These are phyloP conservation scores for Daldinia caldariorum DNA, from an alignment of 495 filamentous ascomycete species.

Conservation along the genomic window DNA sequence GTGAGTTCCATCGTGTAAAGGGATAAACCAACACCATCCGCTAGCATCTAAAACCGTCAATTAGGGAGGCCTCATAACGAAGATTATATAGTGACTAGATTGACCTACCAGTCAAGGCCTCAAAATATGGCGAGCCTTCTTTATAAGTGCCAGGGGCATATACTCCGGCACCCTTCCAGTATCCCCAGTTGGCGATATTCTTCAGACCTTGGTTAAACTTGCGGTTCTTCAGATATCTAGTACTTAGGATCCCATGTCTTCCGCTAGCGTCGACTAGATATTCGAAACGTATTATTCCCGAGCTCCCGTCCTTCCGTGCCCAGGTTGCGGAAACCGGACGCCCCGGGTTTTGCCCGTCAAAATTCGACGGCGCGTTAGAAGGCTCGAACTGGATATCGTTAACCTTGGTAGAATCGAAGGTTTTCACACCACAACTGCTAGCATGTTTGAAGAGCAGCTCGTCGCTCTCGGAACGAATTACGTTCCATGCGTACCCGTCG, in stretches of 20 bases:
- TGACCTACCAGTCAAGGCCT: constrained; percentile 50
- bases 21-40: constrained; percentile 60
- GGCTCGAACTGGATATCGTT: constrained; percentile 50
- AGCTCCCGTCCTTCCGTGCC: constrained; percentile 53
- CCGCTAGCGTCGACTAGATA: constrained; percentile 61
- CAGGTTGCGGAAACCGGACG: constrained; percentile 59
- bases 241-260: constrained; percentile 50
- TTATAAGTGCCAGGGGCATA: constrained; percentile 47
- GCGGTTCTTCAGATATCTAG: constrained; percentile 60
- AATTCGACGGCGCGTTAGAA: background rate
- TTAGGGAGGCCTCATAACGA: background rate
- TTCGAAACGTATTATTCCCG: constrained; percentile 54
- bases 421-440: constrained; percentile 54
- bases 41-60: constrained; percentile 45
- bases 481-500: constrained; percentile 60
- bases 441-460: constrained; percentile 63
- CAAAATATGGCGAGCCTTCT: constrained; percentile 53
- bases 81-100: background rate
- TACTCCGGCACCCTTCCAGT: constrained; percentile 50
- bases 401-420: constrained; percentile 60
- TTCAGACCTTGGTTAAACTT: constrained; percentile 53
- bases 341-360: constrained; percentile 44
- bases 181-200: constrained; percentile 59
- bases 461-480: constrained; percentile 63
- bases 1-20: constrained; percentile 55